phyloP scores from a whole-genome alignment of 2,329 filamentous ascomycete genomes.

The Sporothrix pallida region DNA sequence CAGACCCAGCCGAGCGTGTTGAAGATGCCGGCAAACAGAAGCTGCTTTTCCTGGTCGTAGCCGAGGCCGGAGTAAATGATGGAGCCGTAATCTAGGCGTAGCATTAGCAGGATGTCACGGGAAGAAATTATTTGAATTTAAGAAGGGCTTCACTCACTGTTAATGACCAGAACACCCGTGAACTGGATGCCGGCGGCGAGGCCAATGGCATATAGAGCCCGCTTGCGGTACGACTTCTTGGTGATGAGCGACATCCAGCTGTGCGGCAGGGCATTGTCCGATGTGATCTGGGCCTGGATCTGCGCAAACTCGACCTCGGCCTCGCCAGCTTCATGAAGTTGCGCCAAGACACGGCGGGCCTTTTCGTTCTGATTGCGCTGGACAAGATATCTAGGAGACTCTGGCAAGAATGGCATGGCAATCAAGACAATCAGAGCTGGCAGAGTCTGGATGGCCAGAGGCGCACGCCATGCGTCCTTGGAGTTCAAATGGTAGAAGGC shows the following conservation, averaged over 20 bases:
- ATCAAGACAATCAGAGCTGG: not conserved
- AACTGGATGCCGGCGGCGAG: not conserved
- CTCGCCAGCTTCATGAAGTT: not conserved
- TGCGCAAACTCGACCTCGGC: not conserved
- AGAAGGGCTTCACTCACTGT: not conserved
- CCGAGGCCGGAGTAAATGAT: not conserved
- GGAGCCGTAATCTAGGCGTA: not conserved
- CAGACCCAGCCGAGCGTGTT: not conserved
- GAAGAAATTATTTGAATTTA: too few species aligned
- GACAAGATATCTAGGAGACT: not conserved
- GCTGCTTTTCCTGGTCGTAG: not conserved
- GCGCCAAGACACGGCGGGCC: not conserved
- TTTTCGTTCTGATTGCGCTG: not conserved
- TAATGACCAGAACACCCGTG: not conserved
- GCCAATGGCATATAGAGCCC: not conserved
- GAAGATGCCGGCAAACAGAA: not conserved
- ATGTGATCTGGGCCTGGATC: not conserved
- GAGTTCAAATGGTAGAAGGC: not conserved
- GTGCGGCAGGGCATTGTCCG: not conserved
- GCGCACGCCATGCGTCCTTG: not conserved
- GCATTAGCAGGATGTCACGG: too few species aligned
- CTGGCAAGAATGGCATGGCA: not conserved
- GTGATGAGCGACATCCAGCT: not conserved
- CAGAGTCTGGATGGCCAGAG: not conserved
- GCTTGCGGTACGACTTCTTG: conserved; percentile 1